These are phyloP conservation scores for Zasmidium angulare DNA, from an alignment of 2,329 filamentous ascomycete genomes.

Conservation along the genomic window DNA sequence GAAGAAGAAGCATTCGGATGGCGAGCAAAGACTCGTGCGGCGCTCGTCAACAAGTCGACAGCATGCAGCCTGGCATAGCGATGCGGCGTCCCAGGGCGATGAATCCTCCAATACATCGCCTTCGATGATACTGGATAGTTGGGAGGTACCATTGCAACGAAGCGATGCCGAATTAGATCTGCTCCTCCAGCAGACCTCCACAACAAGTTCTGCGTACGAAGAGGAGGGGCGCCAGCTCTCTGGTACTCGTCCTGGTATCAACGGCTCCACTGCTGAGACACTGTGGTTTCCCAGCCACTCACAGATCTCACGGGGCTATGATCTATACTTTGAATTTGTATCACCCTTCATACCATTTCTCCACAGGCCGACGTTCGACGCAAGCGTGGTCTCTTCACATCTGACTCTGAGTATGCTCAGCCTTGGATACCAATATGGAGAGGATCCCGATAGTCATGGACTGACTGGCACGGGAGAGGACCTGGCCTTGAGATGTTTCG, in stretches of 20 bases:
- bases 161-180: neutral
- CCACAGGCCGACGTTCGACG: conserved; percentile 1
- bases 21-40: too few species aligned
- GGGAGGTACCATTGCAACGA: neutral
- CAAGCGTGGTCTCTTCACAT: neutral
- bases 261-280: neutral
- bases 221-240: too few species aligned
- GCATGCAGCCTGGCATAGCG: too few species aligned
- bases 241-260: neutral
- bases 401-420: neutral
- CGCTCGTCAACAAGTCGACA: too few species aligned
- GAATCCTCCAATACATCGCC: too few species aligned
- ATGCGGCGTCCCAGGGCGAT: too few species aligned
- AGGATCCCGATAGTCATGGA: neutral
- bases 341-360: conserved; percentile 1
- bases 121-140: neutral
- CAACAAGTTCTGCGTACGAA: too few species aligned
- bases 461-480: neutral
- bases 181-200: too few species aligned
- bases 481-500: conserved; percentile 18
- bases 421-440: conserved; percentile 1
- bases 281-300: neutral
- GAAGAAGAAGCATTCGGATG: conserved; percentile 39
- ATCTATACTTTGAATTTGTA: neutral
- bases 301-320: neutral